Base-by-base conservation (phyloP, 2,329 filamentous ascomycete genomes). In the Alternaria dauci region DNA sequence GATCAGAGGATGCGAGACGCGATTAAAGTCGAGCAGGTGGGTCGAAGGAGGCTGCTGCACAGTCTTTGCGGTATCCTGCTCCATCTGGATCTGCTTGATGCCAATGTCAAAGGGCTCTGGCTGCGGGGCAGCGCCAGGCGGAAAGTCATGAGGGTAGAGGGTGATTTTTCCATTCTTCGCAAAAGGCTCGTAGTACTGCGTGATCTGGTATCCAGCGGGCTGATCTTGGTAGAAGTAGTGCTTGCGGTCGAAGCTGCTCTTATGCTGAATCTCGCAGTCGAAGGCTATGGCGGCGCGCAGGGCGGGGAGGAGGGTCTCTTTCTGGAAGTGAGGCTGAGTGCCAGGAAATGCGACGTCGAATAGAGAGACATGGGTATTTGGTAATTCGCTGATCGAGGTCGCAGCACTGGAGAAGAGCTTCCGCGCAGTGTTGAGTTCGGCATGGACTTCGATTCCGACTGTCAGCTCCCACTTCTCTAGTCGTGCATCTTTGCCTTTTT, bases 201-300 rank as follows among this genome's bases (percentile, higher is more conserved):
- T 99, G 65, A 99, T 96, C 78, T 99, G 95, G 78, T 99, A 99
- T 0, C 95, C 95, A 0, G 92, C 87, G 0, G 95, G 95, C 79
- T 99, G 95, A 78, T 99, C 95, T 87, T 95, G 96, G 83, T 97
- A 97, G 79, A 99, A 98, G 80, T 99, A 99, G 79, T 99, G 95
- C 78, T 99, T 99, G 65, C 95, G 86, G 79, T 99, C 95, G 80
- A 97, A 99, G 55, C 87, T 88, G 78, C 93, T 97, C 69, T 87
- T 85, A 1, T 80, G 83, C 74, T 96, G 91, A 53, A 98, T 86
- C 1, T 88, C 81, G 78, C 95, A 98, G 59, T 90, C 87, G 44
- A 99, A 83, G 0, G 93, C 92, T 51, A 97, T 81, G 0, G 95
- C 94, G 18, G 94, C 94, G 61, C 95, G 89, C 16, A 99, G 76